Conservation (phyloP, 1,284 basidiomycete species). For the Papiliotrema fonsecae region DNA sequence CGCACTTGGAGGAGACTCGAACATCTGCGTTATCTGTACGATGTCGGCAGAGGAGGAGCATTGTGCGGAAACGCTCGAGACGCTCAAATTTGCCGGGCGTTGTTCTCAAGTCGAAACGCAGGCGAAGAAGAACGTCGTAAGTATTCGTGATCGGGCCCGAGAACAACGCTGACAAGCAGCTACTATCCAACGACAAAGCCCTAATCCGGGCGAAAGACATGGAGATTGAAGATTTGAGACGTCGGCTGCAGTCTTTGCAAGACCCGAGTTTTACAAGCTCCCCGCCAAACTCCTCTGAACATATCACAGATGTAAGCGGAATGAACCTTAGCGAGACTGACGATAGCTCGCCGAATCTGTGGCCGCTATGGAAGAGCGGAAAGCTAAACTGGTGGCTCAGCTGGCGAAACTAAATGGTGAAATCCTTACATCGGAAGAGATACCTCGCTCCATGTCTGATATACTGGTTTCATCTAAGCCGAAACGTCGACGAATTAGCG, state of each 20-base stretch:
- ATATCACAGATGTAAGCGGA: conserved; percentile 22
- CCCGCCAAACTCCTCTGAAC: conserved; percentile 2
- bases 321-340: neutral
- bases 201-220: conserved; percentile 49
- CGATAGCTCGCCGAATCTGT: conserved; percentile 38
- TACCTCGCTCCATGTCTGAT: conserved; percentile 21
- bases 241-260: conserved; percentile 33
- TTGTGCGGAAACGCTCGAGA: conserved; percentile 54
- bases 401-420: conserved; percentile 44
- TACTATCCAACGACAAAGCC: conserved; percentile 42
- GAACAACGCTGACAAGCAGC: conserved; percentile 17
- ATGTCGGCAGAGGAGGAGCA: conserved; percentile 49
- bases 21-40: conserved; percentile 57
- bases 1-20: conserved; percentile 55
- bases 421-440: conserved; percentile 39
- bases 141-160: conserved; percentile 3
- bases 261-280: neutral
- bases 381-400: conserved; percentile 32
- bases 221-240: conserved; percentile 48
- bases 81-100: conserved; percentile 55
- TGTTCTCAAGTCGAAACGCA: conserved; percentile 56
- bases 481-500: conserved; percentile 45
- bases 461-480: conserved; percentile 24
- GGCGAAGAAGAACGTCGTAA: conserved; percentile 53
- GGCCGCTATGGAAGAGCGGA: conserved; percentile 40